A percentile compares a stretch with the other conserved stretches of the same genome.
These are phyloP conservation scores for Tuber umbilicatum DNA, from an alignment of 495 filamentous ascomycete species.

Conservation along the genomic window DNA sequence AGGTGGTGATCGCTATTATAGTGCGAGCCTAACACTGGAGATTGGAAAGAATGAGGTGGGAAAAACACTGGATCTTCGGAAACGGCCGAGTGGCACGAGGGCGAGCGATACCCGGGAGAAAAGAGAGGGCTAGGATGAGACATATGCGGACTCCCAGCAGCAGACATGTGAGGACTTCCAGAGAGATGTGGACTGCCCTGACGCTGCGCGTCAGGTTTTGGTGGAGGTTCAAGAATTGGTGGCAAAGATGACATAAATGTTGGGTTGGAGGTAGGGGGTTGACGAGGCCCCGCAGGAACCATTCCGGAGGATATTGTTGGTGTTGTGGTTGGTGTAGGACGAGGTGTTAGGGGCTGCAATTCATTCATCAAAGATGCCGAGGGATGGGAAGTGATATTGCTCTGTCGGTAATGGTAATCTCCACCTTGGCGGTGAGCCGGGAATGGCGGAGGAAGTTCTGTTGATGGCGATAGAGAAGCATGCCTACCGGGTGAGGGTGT, in stretches of 20 bases:
- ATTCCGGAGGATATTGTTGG: conserved; percentile 57
- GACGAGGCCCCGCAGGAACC: conserved; percentile 44
- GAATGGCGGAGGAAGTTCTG: conserved; percentile 66
- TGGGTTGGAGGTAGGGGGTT: conserved; percentile 55
- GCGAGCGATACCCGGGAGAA: conserved; percentile 39
- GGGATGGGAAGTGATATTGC: conserved; percentile 63
- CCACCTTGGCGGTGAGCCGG: conserved; percentile 61
- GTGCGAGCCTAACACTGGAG: conserved; percentile 30
- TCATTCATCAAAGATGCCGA: conserved; percentile 67
- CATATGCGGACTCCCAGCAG: conserved; percentile 35
- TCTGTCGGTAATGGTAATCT: conserved; percentile 59
- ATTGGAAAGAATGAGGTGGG: conserved; percentile 39
- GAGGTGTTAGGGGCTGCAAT: conserved; percentile 66
- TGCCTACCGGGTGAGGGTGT: conserved; percentile 79
- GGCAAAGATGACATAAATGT: conserved; percentile 63
- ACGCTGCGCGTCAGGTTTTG: conserved; percentile 56
- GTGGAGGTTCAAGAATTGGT: conserved; percentile 77
- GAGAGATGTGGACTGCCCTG: conserved; percentile 37
- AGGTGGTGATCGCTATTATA: conserved; percentile 28
- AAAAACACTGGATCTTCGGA: conserved; percentile 39
- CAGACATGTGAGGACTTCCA: conserved; percentile 16
- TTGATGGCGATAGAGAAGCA: conserved; percentile 69
- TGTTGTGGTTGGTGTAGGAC: conserved; percentile 58
- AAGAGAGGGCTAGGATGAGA: conserved; percentile 37
- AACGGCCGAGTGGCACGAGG: conserved; percentile 35